Evolutionary conservation across 345 rosid genomes (phyloP).

Genomic region (Anacardium occidentale): DNA sequence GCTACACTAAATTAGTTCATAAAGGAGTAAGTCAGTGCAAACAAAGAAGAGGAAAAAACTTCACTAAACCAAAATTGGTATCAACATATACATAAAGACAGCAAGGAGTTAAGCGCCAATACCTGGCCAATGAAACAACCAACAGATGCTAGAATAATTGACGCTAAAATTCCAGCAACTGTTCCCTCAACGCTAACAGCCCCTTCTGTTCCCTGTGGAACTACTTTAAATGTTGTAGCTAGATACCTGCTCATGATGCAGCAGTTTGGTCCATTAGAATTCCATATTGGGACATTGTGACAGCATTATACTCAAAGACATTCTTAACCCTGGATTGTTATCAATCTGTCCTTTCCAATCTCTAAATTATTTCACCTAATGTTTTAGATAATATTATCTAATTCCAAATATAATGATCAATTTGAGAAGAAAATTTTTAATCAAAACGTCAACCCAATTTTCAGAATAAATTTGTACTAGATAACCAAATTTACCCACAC

Average conservation of each 20-base stretch:
- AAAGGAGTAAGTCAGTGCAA: neutral
- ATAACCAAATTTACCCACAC: too few species aligned
- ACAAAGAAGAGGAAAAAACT: neutral
- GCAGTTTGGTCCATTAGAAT: neutral
- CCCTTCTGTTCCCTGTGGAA: slow-evolving; percentile 96
- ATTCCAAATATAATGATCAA: too few species aligned
- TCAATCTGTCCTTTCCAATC: too few species aligned
- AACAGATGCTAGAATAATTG: slow-evolving; percentile 63
- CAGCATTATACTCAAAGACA: too few species aligned
- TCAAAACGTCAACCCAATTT: too few species aligned
- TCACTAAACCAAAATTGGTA: neutral
- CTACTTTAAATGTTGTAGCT: slow-evolving; percentile 79
- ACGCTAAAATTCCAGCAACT: slow-evolving; percentile 77
- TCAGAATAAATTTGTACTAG: too few species aligned
- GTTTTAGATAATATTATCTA: too few species aligned
- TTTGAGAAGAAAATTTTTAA: too few species aligned
- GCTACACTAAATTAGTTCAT: neutral
- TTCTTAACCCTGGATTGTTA: too few species aligned
- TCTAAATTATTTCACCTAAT: too few species aligned
- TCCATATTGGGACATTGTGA: too few species aligned
- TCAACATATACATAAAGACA: neutral
- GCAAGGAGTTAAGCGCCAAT: slow-evolving; percentile 16
- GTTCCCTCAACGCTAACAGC: slow-evolving; percentile 98
- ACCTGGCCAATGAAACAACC: slow-evolving; percentile 75
- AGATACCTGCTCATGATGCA: slow-evolving; percentile 57